Evolutionary conservation across 2,329 filamentous ascomycete genomes (phyloP).

Genomic region (Sclerotiophoma versabilis): DNA sequence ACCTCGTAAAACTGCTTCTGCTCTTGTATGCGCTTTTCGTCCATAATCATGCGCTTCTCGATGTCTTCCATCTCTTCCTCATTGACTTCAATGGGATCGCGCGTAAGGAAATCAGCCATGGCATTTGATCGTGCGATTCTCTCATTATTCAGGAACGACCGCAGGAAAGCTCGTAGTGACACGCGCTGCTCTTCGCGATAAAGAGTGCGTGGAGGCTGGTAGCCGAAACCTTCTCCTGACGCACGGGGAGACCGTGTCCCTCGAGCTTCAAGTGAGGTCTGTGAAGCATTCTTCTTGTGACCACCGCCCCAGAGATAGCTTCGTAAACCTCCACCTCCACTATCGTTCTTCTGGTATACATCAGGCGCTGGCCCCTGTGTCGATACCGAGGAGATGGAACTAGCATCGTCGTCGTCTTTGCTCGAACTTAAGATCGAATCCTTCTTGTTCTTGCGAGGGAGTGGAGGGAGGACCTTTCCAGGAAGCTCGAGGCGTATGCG

Average conservation of each 20-base stretch:
- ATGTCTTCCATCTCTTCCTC: constrained; percentile 89
- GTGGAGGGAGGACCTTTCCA: constrained; percentile 83
- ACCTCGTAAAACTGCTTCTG: constrained; percentile 96
- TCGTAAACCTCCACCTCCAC: constrained; percentile 52
- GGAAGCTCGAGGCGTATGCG: constrained; percentile 83
- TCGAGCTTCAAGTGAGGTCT: constrained; percentile 45
- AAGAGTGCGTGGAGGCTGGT: constrained; percentile 62
- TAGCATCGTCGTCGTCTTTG: constrained; percentile 72
- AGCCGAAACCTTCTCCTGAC: constrained; percentile 41
- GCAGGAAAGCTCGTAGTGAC: constrained; percentile 88
- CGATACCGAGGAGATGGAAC: constrained; percentile 81
- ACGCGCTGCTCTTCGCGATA: constrained; percentile 91
- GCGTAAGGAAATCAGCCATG: constrained; percentile 82
- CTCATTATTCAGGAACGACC: constrained; percentile 82
- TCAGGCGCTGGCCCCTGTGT: constrained; percentile 64
- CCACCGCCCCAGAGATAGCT: constrained; percentile 52
- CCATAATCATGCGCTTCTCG: constrained; percentile 77
- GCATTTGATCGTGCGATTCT: constrained; percentile 83
- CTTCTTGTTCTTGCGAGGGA: constrained; percentile 92
- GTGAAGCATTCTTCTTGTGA: constrained; percentile 53
- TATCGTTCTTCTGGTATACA: constrained; percentile 40
- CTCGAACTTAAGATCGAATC: constrained; percentile 67
- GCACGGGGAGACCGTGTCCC: constrained; percentile 40
- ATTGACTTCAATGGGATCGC: constrained; percentile 73
- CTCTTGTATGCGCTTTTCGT: constrained; percentile 88